Conservation (phyloP, 1,284 basidiomycete species). For the Inonotus obliquus region DNA sequence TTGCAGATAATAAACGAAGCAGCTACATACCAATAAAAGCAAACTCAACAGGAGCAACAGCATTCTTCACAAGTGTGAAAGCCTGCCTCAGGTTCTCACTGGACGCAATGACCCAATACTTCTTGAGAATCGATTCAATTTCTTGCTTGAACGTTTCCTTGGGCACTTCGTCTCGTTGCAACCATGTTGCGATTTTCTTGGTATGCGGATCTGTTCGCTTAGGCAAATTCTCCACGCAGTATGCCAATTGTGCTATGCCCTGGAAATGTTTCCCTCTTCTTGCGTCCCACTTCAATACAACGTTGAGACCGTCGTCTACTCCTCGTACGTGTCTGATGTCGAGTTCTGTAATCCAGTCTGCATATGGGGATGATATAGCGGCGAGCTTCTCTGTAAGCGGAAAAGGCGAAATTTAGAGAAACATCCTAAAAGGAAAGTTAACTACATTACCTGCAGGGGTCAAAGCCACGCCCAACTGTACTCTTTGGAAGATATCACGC, state of each 20-base stretch:
- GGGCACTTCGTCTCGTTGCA: slow-evolving; percentile 43
- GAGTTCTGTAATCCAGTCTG: slow-evolving; percentile 51
- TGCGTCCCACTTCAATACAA: slow-evolving; percentile 52
- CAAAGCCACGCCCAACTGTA: slow-evolving; percentile 66
- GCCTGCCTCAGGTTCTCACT: slow-evolving; percentile 34
- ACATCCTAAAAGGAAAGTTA: not conserved
- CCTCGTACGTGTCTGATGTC: slow-evolving; percentile 45
- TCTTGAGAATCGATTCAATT: slow-evolving; percentile 44
- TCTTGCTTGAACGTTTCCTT: slow-evolving; percentile 39
- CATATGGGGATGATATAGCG: slow-evolving; percentile 60
- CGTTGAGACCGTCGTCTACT: slow-evolving; percentile 38
- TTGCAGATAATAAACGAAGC: too few species aligned
- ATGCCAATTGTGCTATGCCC: slow-evolving; percentile 60
- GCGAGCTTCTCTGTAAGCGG: slow-evolving; percentile 59
- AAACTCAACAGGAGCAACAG: slow-evolving; percentile 66
- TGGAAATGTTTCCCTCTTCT: slow-evolving; percentile 67
- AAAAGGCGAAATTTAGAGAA: not conserved
- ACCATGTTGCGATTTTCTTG: slow-evolving; percentile 53
- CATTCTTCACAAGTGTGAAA: slow-evolving; percentile 47
- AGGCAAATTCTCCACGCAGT: slow-evolving; percentile 51
- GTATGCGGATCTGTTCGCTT: slow-evolving; percentile 46
- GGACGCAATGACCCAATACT: slow-evolving; percentile 50
- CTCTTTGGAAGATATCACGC: slow-evolving; percentile 71
- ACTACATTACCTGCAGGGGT: slow-evolving; percentile 51
- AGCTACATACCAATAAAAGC: slow-evolving; percentile 48